Percentiles rank a stretch among this genome's conserved stretches.
Evolutionary conservation across 2,329 filamentous ascomycete species (phyloP).

Genomic region (Triangularia setosa): DNA sequence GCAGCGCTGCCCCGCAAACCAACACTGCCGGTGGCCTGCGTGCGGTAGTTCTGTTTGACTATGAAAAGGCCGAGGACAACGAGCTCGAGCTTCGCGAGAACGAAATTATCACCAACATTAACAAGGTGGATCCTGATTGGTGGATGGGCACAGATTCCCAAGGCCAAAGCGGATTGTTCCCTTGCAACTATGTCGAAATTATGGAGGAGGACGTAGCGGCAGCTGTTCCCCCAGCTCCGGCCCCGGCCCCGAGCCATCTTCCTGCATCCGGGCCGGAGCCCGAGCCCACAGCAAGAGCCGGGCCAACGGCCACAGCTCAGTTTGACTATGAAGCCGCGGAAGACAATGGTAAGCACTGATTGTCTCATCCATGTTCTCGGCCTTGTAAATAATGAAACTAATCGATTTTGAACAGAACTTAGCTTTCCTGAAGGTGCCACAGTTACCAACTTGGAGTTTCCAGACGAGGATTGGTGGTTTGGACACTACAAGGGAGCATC

Average conservation of each 20-base stretch:
- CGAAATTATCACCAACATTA: slow-evolving; percentile 83
- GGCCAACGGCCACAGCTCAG: slow-evolving; percentile 73
- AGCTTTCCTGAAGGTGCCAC: slow-evolving; percentile 88
- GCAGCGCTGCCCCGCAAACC: slow-evolving; percentile 34
- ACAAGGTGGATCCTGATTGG: slow-evolving; percentile 98
- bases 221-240: slow-evolving; percentile 21
- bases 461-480: slow-evolving; percentile 98
- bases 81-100: slow-evolving; percentile 89
- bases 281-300: slow-evolving; percentile 38
- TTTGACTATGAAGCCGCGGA: slow-evolving; percentile 98
- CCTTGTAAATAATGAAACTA: slow-evolving; percentile 24
- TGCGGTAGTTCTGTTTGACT: slow-evolving; percentile 86
- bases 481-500: slow-evolving; percentile 75
- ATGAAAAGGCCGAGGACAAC: slow-evolving; percentile 96
- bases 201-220: slow-evolving; percentile 56
- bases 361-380: neutral
- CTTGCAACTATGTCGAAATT: slow-evolving; percentile 93
- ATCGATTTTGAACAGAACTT: slow-evolving; percentile 50
- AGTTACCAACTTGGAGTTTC: slow-evolving; percentile 84
- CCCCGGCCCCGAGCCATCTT: slow-evolving; percentile 30
- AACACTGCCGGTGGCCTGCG: slow-evolving; percentile 56
- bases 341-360: slow-evolving; percentile 69
- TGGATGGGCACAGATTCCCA: slow-evolving; percentile 89
- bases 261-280: slow-evolving; percentile 38
- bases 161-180: slow-evolving; percentile 88